These are phyloP conservation scores for Acacia concinna DNA, from an alignment of 331 rosid species.

Conservation along the genomic window DNA sequence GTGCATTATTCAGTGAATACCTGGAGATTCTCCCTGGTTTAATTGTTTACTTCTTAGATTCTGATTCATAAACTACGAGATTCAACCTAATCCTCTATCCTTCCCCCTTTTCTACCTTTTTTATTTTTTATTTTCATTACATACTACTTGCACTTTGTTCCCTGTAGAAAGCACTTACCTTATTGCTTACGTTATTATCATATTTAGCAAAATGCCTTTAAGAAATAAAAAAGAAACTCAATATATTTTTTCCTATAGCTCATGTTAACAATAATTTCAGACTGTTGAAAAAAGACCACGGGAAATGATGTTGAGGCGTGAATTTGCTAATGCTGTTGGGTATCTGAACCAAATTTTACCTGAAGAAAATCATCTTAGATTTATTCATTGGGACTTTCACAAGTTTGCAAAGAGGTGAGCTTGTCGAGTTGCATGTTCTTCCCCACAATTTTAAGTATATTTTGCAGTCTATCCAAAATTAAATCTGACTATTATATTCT, in stretches of 20 bases:
- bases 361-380: constrained; percentile 79
- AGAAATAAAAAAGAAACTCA: background rate
- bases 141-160: no score
- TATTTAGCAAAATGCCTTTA: background rate
- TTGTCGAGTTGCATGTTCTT: background rate
- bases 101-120: background rate
- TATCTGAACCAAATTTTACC: constrained; percentile 83
- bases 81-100: background rate
- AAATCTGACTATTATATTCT: background rate
- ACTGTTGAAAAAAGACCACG: constrained; percentile 97
- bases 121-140: background rate
- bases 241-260: background rate
- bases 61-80: background rate
- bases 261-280: background rate
- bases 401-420: constrained; percentile 73
- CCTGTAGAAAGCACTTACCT: background rate
- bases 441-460: background rate
- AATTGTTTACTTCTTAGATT: background rate
- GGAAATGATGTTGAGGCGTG: constrained; percentile 99
- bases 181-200: background rate
- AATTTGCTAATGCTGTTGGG: constrained; percentile 88
- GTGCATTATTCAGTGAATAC: background rate
- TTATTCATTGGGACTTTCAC: constrained; percentile 98
- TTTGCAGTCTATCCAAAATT: background rate
- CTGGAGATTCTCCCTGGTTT: background rate